Conservation (phyloP, 768 basidiomycete genomes). For the Leccinum incarnatum region DNA sequence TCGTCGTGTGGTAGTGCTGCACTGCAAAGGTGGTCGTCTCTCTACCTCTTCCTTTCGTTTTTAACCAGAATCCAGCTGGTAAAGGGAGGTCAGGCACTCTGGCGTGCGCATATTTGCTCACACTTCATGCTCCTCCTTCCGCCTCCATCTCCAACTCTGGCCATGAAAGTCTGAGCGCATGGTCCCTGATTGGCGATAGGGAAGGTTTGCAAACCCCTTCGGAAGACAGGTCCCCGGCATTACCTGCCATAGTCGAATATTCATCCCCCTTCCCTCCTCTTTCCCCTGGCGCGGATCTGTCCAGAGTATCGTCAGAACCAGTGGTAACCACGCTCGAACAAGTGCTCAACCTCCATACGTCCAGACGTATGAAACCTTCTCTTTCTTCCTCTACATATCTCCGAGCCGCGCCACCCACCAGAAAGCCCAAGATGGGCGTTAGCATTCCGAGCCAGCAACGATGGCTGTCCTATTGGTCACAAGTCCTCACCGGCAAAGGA, state of each 20-base stretch:
- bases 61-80: conserved; percentile 47
- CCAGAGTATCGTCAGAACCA: conserved; percentile 18
- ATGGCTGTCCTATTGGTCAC: conserved; percentile 77
- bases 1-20: conserved; percentile 73
- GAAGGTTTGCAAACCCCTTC: conserved; percentile 19
- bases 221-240: background rate
- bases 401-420: conserved; percentile 18
- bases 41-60: background rate
- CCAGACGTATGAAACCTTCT: conserved; percentile 58
- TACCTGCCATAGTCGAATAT: background rate
- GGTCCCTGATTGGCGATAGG: conserved; percentile 19
- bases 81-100: conserved; percentile 87
- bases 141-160: conserved; percentile 29
- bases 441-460: conserved; percentile 81
- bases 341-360: conserved; percentile 67
- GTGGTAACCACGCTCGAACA: conserved; percentile 42
- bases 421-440: conserved; percentile 54
- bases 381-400: background rate
- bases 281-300: conserved; percentile 3
- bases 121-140: conserved; percentile 46
- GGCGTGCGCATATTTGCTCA: conserved; percentile 78
- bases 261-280: background rate
- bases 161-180: conserved; percentile 18
- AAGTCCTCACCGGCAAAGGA: conserved; percentile 54
- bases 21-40: conserved; percentile 72